Evolutionary conservation across 2,329 filamentous ascomycete species (phyloP).

Genomic region (Magnaporthales sp.): DNA sequence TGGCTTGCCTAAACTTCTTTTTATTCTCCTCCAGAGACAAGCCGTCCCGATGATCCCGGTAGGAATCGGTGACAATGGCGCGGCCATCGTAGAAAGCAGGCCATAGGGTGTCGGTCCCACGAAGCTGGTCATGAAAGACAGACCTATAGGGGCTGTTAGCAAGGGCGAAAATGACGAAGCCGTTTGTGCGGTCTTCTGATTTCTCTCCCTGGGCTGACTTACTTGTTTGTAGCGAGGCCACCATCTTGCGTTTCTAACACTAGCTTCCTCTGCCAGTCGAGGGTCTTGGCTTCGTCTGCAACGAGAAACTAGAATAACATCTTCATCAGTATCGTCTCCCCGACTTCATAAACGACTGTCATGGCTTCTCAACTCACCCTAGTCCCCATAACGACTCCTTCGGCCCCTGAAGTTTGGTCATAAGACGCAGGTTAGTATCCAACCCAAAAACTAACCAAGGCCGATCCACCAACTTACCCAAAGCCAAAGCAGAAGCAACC

Average conservation of each 20-base stretch:
- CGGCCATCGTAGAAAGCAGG: slow-evolving; percentile 30
- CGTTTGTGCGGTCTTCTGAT: neutral
- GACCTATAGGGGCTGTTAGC: slow-evolving; percentile 23
- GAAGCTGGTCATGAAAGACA: slow-evolving; percentile 33
- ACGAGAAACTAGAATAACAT: slow-evolving; percentile 29
- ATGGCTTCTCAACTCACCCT: slow-evolving; percentile 13
- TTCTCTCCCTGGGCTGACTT: neutral
- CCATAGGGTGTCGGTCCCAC: slow-evolving; percentile 31
- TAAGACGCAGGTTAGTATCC: slow-evolving; percentile 2
- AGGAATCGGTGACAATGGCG: slow-evolving; percentile 29
- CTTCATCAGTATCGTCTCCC: neutral
- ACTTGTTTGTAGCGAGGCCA: slow-evolving; percentile 36
- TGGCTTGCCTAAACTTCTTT: slow-evolving; percentile 26
- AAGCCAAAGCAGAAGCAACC: slow-evolving; percentile 42
- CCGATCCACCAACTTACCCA: slow-evolving; percentile 33
- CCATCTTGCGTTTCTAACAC: slow-evolving; percentile 34
- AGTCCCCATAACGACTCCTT: slow-evolving; percentile 35
- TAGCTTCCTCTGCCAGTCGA: slow-evolving; percentile 29
- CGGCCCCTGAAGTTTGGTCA: slow-evolving; percentile 23
- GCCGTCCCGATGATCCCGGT: slow-evolving; percentile 29
- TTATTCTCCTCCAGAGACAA: slow-evolving; percentile 32
- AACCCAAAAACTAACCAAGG: neutral
- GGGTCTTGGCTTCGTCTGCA: slow-evolving; percentile 31
- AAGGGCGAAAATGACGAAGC: slow-evolving; percentile 4
- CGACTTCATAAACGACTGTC: neutral